These are phyloP conservation scores for Aspergillus fischeri DNA, from an alignment of 2,329 filamentous ascomycete genomes.

Conservation along the genomic window DNA sequence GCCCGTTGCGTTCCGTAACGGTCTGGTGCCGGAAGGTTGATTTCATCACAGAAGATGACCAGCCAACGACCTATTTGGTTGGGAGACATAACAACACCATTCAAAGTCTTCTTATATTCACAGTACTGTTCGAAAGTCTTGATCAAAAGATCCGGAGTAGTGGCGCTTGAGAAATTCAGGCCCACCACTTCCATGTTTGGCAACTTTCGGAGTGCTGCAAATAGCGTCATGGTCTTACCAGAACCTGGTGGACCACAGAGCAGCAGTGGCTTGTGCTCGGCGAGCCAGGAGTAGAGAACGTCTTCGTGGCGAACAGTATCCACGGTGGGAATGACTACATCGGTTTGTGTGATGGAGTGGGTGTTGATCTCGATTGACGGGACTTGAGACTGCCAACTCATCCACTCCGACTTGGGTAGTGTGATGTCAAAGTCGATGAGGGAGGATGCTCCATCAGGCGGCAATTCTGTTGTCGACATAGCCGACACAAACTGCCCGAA, in stretches of 20 bases:
- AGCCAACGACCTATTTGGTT: constrained; percentile 97
- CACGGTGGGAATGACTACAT: constrained; percentile 95
- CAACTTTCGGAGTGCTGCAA: constrained; percentile 92
- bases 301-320: constrained; percentile 98
- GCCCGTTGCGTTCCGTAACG: constrained; percentile 96
- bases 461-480: constrained; percentile 80
- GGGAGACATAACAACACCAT: constrained; percentile 90
- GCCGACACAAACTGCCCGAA: constrained; percentile 84
- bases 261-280: constrained; percentile 94
- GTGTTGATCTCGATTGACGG: constrained; percentile 96
- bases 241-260: constrained; percentile 97
- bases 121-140: constrained; percentile 99
- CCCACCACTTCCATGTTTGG: constrained; percentile 99
- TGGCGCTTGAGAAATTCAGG: constrained; percentile 98
- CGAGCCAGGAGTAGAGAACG: constrained; percentile 98
- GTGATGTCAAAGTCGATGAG: constrained; percentile 94
- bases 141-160: constrained; percentile 93
- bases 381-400: constrained; percentile 90
- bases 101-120: constrained; percentile 98
- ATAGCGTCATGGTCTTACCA: constrained; percentile 99
- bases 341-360: constrained; percentile 94
- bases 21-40: constrained; percentile 96
- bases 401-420: constrained; percentile 83
- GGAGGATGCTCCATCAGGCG: constrained; percentile 69
- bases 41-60: constrained; percentile 98